Evolutionary conservation across 2,329 filamentous ascomycete species (phyloP).

Genomic region (Colletotrichum noveboracense): DNA sequence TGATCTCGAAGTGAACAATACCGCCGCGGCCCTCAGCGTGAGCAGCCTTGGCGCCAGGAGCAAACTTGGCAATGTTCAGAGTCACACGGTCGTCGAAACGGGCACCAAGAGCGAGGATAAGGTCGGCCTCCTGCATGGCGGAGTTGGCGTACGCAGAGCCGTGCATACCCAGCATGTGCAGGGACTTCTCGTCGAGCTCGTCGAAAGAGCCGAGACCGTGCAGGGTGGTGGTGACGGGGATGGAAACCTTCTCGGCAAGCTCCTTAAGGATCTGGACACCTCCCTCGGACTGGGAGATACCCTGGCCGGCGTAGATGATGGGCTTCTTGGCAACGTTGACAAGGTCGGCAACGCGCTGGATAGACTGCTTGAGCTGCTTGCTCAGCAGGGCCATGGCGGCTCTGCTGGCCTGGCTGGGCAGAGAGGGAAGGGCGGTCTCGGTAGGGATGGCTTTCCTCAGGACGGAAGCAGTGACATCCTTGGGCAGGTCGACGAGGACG

Average conservation of each 20-base stretch:
- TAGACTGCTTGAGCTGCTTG: slow-evolving; percentile 75
- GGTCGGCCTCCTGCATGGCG: slow-evolving; percentile 95
- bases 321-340: slow-evolving; percentile 93
- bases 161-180: slow-evolving; percentile 99
- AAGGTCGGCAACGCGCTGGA: slow-evolving; percentile 79
- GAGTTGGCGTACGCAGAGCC: slow-evolving; percentile 97
- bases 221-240: slow-evolving; percentile 95
- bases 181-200: slow-evolving; percentile 89
- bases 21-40: slow-evolving; percentile 86
- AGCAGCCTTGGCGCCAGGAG: slow-evolving; percentile 84
- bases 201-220: slow-evolving; percentile 93
- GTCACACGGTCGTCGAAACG: slow-evolving; percentile 98
- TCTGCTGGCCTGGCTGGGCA: slow-evolving; percentile 85
- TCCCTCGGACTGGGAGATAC: slow-evolving; percentile 79
- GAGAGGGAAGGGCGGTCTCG: slow-evolving; percentile 73
- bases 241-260: slow-evolving; percentile 86
- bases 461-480: slow-evolving; percentile 90
- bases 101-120: slow-evolving; percentile 92
- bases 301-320: slow-evolving; percentile 92
- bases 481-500: slow-evolving; percentile 93
- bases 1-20: slow-evolving; percentile 96
- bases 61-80: slow-evolving; percentile 81
- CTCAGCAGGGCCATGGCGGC: slow-evolving; percentile 76
- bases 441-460: slow-evolving; percentile 84
- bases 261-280: slow-evolving; percentile 82